Conservation (phyloP, 768 basidiomycete genomes). For the Lactifluus volemus region DNA sequence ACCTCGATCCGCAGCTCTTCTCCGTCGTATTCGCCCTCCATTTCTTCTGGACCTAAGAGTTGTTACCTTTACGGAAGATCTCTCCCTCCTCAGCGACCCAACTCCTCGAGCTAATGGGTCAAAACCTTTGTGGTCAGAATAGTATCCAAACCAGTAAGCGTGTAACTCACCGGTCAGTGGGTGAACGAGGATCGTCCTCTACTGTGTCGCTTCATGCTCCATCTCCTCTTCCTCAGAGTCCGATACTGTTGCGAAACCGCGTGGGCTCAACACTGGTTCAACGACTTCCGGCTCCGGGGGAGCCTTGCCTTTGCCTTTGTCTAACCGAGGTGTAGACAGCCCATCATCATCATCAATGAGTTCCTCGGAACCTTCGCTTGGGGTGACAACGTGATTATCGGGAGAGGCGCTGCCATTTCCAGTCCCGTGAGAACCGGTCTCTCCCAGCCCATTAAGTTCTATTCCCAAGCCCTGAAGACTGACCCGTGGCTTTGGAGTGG, state of each 20-base stretch:
- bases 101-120: constrained; percentile 49
- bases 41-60: constrained; percentile 76
- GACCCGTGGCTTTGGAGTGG: constrained; percentile 11
- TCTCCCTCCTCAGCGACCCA: constrained; percentile 96
- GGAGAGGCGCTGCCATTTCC: background rate
- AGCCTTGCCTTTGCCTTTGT: constrained; percentile 74
- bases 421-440: background rate
- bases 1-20: constrained; percentile 83
- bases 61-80: constrained; percentile 86
- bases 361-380: constrained; percentile 2
- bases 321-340: constrained; percentile 53
- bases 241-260: constrained; percentile 19
- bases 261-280: constrained; percentile 64
- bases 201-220: constrained; percentile 36
- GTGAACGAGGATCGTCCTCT: constrained; percentile 19
- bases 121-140: background rate
- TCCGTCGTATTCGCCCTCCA: constrained; percentile 83
- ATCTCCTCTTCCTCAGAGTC: constrained; percentile 34
- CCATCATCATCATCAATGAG: constrained; percentile 26
- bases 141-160: background rate
- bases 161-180: constrained; percentile 16
- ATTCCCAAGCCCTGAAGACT: constrained; percentile 16
- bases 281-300: constrained; percentile 57
- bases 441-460: constrained; percentile 7
- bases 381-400: background rate